Base-by-base conservation (phyloP, 495 filamentous ascomycete genomes). In the Neurospora sp. region DNA sequence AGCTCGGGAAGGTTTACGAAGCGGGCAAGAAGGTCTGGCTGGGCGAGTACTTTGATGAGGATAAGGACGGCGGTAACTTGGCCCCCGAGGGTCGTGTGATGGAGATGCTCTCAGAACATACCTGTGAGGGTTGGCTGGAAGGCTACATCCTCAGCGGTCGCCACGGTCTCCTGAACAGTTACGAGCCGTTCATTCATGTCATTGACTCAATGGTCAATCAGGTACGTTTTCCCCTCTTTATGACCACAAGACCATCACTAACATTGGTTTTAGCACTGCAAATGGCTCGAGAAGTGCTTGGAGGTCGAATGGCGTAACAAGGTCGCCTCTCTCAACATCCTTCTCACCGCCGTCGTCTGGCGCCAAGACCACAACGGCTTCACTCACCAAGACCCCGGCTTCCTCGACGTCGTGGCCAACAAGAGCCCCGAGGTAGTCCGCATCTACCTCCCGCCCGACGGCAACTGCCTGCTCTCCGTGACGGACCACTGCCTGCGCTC, bases 301-400 rank as follows among this genome's bases (percentile, higher is more conserved):
- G 91, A 92, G 76, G 88, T 92, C 4, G 88, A 90, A 75, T 93
- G 90, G 90, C 86, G 91, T 39, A 85, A 83, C 71, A 89, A 88
- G 78, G 82, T 92, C 20, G 85, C 90, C 20, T 92, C 90, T 1
- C 86, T 93, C 73, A 93, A 93, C 81, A 92, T 93, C 73, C 85
- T 93, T 14, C 85, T 92, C 39, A 93, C 90, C 0, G 88, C 90
- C 1, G 91, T 91, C 2, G 91, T 92, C 70, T 92, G 91, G 91
- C 81, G 91, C 75, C 91, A 93, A 80, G 91, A 93, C 78, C 91
- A 93, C 84, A 92, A 92, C 76, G 91, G 90, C 69, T 93, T 93
- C 78, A 93, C 90, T 0, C 91, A 93, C 80, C 91, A 93, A 79
- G 91, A 93, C 74, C 90, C 90, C 0, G 90, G 91, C 23, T 93